These are phyloP conservation scores for Aurinia saxatilis DNA, from an alignment of 345 rosid species.

Conservation along the genomic window DNA sequence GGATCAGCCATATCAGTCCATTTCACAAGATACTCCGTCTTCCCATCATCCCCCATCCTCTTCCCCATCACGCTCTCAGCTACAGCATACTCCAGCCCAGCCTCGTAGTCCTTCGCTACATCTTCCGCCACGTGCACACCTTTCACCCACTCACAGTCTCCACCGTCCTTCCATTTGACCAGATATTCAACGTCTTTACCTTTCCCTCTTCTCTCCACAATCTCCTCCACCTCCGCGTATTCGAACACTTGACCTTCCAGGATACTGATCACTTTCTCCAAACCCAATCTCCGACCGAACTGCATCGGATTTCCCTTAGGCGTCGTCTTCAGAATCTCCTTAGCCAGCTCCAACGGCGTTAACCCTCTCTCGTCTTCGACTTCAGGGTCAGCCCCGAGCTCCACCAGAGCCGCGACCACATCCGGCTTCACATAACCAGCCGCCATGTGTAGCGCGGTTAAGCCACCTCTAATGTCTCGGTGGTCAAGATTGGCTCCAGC, in stretches of 20 bases:
- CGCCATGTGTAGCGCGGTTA: slow-evolving; percentile 89
- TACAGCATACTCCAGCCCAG: slow-evolving; percentile 77
- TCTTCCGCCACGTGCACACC: slow-evolving; percentile 55
- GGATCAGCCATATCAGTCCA: slow-evolving; percentile 75
- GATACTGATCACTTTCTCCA: slow-evolving; percentile 48
- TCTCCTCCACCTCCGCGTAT: slow-evolving; percentile 77
- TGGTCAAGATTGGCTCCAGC: slow-evolving; percentile 65
- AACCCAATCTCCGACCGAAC: slow-evolving; percentile 65
- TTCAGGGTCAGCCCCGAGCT: slow-evolving; percentile 68
- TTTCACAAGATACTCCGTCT: slow-evolving; percentile 59
- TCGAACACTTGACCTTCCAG: slow-evolving; percentile 59
- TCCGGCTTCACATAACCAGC: slow-evolving; percentile 80
- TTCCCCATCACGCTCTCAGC: slow-evolving; percentile 64
- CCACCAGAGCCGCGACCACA: slow-evolving; percentile 46
- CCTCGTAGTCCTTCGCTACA: slow-evolving; percentile 68
- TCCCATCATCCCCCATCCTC: slow-evolving; percentile 56
- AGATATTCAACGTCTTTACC: slow-evolving; percentile 62
- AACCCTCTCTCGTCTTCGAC: slow-evolving; percentile 58
- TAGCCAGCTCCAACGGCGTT: slow-evolving; percentile 65
- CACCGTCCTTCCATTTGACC: slow-evolving; percentile 82
- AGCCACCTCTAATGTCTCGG: slow-evolving; percentile 60
- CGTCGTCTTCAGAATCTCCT: slow-evolving; percentile 57
- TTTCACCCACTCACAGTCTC: slow-evolving; percentile 74
- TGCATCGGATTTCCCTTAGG: slow-evolving; percentile 82
- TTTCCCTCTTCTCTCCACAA: slow-evolving; percentile 75